Base-by-base conservation (phyloP, 1,139 yeast genomes). In the Scheffersomyces quercinus region DNA sequence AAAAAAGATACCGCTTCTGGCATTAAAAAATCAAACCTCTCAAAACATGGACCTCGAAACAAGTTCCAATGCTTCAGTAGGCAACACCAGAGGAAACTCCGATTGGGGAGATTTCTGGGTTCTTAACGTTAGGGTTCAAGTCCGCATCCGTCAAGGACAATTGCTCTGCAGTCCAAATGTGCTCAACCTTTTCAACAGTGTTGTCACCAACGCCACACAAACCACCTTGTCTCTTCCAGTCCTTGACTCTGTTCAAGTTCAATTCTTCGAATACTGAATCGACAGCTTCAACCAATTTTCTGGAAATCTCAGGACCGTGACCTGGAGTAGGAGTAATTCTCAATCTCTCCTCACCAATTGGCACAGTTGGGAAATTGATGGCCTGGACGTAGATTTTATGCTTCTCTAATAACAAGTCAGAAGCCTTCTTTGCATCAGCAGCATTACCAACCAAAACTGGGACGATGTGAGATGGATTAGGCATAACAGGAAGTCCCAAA, bases 271-370 rank as follows among this genome's bases (percentile, higher is more conserved):
- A 93, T 26, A 91, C 90, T 40, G 81, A 78, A 56, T 89, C 96
- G 41, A 95, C 74, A 5, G 97, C 91, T 11, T 70, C 78, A 48
- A 93, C 77, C 56, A 93, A 78, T 52, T 83, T 79, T 62, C 90
- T 88, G 46, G 93, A 79, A 45, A 88, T 76, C 49, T 85, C 86
- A 46, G 82, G 76, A 29, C 82, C 81, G 67, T 93, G 99, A 44
- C 97, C 98, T 35, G 99, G 99, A 35, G 99, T 91, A 42, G 99
- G 98, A 14, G 99, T 93, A 61, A 93, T 85, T 70, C 99, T 83
- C 62, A 93, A 81, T 65, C 99, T 83, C 72, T 93, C 99, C 53
- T 90, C 85, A 49, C 99, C 99, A 59, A 88, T 85, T 33, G 97
- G 87, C 46, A 93, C 99, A 26, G 99, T 93, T 45, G 99, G 99